Evolutionary conservation across 2,329 filamentous ascomycete species (phyloP).

Genomic region (Colletotrichum musicola): DNA sequence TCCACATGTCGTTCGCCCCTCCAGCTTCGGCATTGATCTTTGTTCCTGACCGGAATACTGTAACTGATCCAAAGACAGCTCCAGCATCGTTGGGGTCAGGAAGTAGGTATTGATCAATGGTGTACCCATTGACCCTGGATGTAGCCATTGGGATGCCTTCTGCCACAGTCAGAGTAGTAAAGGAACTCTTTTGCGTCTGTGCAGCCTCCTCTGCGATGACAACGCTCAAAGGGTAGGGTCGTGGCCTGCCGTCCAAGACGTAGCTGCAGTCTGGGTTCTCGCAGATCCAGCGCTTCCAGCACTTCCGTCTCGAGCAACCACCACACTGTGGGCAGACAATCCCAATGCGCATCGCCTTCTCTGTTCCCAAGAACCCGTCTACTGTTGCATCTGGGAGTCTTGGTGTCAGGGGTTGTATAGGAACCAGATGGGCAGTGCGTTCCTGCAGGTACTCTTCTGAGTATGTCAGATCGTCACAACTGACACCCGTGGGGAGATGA

Average conservation of each 20-base stretch:
- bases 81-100: conserved; percentile 53
- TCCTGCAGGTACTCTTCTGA: conserved; percentile 68
- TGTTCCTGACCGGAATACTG: conserved; percentile 69
- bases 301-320: conserved; percentile 70
- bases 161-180: neutral
- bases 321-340: conserved; percentile 75
- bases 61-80: conserved; percentile 61
- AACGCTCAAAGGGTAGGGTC: conserved; percentile 38
- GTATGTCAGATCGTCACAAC: conserved; percentile 59
- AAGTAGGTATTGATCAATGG: conserved; percentile 51
- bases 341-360: conserved; percentile 68
- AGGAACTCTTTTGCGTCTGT: neutral
- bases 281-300: conserved; percentile 75
- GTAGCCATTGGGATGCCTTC: conserved; percentile 38
- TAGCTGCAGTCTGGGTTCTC: conserved; percentile 64
- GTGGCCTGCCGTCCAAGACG: conserved; percentile 48
- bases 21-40: conserved; percentile 61
- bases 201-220: conserved; percentile 40
- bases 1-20: conserved; percentile 74
- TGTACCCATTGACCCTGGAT: conserved; percentile 15
- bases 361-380: conserved; percentile 55
- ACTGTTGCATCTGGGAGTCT: conserved; percentile 53
- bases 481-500: conserved; percentile 46
- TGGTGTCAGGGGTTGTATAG: conserved; percentile 51
- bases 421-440: conserved; percentile 57